Evolutionary conservation across 176 grass and related monocot genomes (phyloP), one percentile per base, ranked within the genome.

Genomic region (Ampelocalamus luodianensis): DNA sequence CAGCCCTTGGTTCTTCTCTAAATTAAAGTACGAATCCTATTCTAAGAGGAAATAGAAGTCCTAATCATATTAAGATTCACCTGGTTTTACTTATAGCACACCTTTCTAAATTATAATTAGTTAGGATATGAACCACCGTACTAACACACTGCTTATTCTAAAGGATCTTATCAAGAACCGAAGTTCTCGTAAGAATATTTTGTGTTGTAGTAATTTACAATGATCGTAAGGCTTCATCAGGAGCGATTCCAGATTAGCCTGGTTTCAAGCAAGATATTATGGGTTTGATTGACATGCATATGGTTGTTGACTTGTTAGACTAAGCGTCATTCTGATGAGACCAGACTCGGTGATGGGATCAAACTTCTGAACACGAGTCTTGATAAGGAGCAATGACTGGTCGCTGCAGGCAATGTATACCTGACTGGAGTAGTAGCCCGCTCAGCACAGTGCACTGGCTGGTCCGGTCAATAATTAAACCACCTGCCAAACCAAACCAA

Each of bases 241-340:
- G 46, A 65, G 26, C 5, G 44, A 11, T 20, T 36, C 26, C 77
- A 8, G 60, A n/a, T 16, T 64, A 10, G 29, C 60, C 60, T 59
- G 62, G 17, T 48, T 13, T 44, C n/a, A 44, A 22, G 6, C 56
- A 26, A 2, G 24, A 15, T 6, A 17, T 26, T 43, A 74, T 87
- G 87, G 87, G 48, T 45, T 55, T 73, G 59, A 74, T 79, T 48
- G 27, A n/a, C 45, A 10, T 43, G 43, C 54, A 62, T 53, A 14
- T 53, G 22, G 62, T 40, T 76, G 50, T 49, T 82, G 22, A 69
- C 71, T 24, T 13, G 70, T 40, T 39, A 4, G 58, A 22, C 43
- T 5, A 27, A 11, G 43, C n/a, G 56, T 7, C 54, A 34, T 29
- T 26, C 15, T n/a, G 8, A 14, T 7, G 6, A 42, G 86, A 69